Evolutionary conservation across 2,329 filamentous ascomycete genomes (phyloP), one percentile per base, ranked within the genome.

Genomic region (Diaporthe citriasiana): DNA sequence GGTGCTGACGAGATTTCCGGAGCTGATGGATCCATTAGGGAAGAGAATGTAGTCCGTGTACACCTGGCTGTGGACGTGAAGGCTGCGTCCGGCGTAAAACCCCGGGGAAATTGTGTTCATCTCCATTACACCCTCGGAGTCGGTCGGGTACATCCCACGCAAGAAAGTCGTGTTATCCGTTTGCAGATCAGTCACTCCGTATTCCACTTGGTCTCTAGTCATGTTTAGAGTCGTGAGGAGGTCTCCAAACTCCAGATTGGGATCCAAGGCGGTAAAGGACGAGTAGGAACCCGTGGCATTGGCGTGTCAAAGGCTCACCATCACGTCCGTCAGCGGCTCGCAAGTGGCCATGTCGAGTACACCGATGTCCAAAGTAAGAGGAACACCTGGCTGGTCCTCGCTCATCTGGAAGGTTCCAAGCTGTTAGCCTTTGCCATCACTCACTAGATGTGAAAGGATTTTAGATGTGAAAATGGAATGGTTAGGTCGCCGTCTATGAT

Each of bases 221-320:
- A 78, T 76, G 63, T 82, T 80, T 30, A 82, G 71, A 40, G 81
- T 63, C 0, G 77, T 66, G 12, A 83, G 77, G 10, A 84, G 78
- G 30, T 78, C 73, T 6, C 63, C 69, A 51, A 81, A 82, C 0
- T 71, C 65, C 1, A 78, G 82, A 45, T 83, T 80, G 0, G 81
- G 81, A 19, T 77, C 78, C 4, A 80, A 73, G 1, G 77, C 76
- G 33, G 78, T 79, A 73, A 81, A 81, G 33, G 77, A 78, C 15
- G 78, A 79, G 77, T 80, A 80, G 7, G 74, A 77, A 3, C 80
- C 79, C 1, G 79, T 81, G 22, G 68, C 68, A 6, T 74, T 74
- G 51, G 63, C 63, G 42, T 74, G 72, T 68, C 72, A 74, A 7
- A 74, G 70, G 68, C 42, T 57, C 17, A 74, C 72, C n/a, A 74